Evolutionary conservation across 2,329 filamentous ascomycete genomes (phyloP), one percentile per base, ranked within the genome.

Genomic region (Lecanoromycetidae sp.): DNA sequence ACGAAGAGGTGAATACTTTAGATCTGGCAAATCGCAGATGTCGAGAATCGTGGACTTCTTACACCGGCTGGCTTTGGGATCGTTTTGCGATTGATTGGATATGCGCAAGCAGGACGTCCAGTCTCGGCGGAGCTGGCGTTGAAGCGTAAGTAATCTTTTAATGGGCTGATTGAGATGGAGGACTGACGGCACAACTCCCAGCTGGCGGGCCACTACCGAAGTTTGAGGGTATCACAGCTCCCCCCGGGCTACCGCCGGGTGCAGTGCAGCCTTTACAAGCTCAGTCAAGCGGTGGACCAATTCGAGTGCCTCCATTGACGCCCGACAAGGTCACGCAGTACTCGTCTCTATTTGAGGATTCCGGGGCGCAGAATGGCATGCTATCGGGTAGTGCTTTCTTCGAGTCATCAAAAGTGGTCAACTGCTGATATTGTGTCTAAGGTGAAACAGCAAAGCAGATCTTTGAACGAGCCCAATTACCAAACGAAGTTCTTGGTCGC

Each of bases 11-110:
- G n/a, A 30, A 13, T 42, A 47, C 23, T 25, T 50, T 65, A 94
- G 84, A 96, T 98, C 74, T 98, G 91, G 91, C 90, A 96, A 69
- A 91, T 98, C 63, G 90, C 91, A 57, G 91, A 98, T 69, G 87
- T 79, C 56, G 90, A 96, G 70, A 98, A 98, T 70, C 80, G 88
- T 55, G 91, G 91, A 44, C 84, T 96, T 56, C 72, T 98, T 56
- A 95, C 88, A 27, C 87, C 87, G 17, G 79, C 87, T 34, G 91
- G 90, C 62, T 98, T 98, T 68, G 86, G 88, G 52, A 78, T 94
- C 62, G 91, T 94, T 49, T 69, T 98, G 61, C 79, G 91, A 60
- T 79, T 98, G 62, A 96, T 98, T 62, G 91, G 87, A 51, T 91
- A 96, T 69, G 88, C 87, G 55, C 91, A 98, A 68, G 85, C 83